phyloP scores from a whole-genome alignment of 371 early-diverging fungal genomes.

The Nematocida sp. region DNA sequence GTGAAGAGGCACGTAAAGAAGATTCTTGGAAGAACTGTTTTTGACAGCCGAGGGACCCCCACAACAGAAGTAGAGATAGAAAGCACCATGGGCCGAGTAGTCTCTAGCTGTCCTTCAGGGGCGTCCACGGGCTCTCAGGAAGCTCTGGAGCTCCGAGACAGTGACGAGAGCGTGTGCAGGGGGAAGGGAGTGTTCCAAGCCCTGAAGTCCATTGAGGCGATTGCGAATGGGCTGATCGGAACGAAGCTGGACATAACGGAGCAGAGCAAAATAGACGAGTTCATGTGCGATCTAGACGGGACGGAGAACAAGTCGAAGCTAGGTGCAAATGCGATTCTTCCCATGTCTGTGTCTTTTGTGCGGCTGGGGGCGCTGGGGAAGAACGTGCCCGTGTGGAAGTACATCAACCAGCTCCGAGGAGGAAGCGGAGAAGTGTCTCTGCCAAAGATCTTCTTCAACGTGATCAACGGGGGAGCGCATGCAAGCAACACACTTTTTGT shows the following conservation, averaged over 20 bases:
- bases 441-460: constrained; percentile 93
- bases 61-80: constrained; percentile 93
- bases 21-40: constrained; percentile 78
- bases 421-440: constrained; percentile 64
- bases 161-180: constrained; percentile 71
- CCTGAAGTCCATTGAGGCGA: constrained; percentile 77
- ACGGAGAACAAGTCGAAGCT: constrained; percentile 77
- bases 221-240: constrained; percentile 71
- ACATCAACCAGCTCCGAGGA: constrained; percentile 76
- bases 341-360: constrained; percentile 84
- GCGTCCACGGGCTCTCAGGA: constrained; percentile 96
- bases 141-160: constrained; percentile 86
- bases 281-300: constrained; percentile 79
- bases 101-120: constrained; percentile 93
- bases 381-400: constrained; percentile 77
- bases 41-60: constrained; percentile 95
- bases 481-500: constrained; percentile 95
- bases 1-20: constrained; percentile 16
- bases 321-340: constrained; percentile 94
- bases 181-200: constrained; percentile 90
- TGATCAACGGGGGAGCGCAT: constrained; percentile 96
- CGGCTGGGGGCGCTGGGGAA: constrained; percentile 85
- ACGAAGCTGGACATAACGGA: constrained; percentile 71
- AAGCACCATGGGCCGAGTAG: constrained; percentile 71
- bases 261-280: constrained; percentile 79